Evolutionary conservation across 2,329 filamentous ascomycete genomes (phyloP).

Genomic region (Aschersonia sp.): DNA sequence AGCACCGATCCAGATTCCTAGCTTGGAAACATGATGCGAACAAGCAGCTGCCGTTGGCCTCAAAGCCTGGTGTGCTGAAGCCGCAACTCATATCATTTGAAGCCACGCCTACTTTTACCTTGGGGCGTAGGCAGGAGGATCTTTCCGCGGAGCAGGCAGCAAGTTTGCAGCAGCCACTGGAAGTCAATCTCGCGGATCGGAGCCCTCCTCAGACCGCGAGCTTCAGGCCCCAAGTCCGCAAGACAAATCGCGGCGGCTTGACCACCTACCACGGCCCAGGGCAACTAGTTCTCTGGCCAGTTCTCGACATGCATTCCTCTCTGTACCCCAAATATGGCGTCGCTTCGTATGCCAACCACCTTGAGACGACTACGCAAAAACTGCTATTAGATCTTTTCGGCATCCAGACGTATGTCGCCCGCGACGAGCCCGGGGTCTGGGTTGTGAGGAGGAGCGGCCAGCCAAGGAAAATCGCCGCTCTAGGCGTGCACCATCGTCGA

Average conservation of each 20-base stretch:
- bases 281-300: constrained; percentile 83
- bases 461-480: constrained; percentile 65
- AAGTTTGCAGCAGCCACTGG: constrained; percentile 27
- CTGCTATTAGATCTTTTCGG: constrained; percentile 42
- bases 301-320: constrained; percentile 59
- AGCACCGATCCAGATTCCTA: constrained; percentile 17
- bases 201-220: constrained; percentile 14
- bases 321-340: constrained; percentile 48
- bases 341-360: constrained; percentile 59
- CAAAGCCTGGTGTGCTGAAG: constrained; percentile 26
- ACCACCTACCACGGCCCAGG: constrained; percentile 93
- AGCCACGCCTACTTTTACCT: constrained; percentile 72
- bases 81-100: constrained; percentile 73
- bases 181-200: constrained; percentile 11
- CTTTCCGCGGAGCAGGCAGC: constrained; percentile 30
- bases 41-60: constrained; percentile 6
- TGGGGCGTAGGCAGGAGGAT: constrained; percentile 62
- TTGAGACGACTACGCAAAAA: constrained; percentile 64
- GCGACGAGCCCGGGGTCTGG: constrained; percentile 84
- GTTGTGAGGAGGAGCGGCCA: constrained; percentile 19
- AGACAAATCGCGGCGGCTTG: constrained; percentile 72
- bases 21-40: constrained; percentile 16
- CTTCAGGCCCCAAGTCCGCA: constrained; percentile 44
- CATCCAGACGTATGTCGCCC: constrained; percentile 40
- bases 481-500: constrained; percentile 81